phyloP scores from a whole-genome alignment of 345 rosid genomes.

The Geranium rotundifolium region DNA sequence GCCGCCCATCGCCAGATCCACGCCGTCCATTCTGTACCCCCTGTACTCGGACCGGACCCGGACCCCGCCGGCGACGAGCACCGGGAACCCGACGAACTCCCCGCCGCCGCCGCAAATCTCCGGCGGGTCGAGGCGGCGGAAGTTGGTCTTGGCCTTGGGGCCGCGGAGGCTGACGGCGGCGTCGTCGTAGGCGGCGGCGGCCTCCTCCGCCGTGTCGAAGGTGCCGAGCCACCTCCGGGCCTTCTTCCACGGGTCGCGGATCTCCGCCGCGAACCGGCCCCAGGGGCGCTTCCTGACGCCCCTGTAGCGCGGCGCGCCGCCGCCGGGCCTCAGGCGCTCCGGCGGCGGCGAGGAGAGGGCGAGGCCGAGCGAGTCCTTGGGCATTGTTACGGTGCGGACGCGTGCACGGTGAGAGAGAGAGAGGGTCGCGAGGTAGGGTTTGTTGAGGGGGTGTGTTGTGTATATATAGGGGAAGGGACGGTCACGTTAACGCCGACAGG shows the following conservation, averaged over 20 bases:
- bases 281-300: conserved; percentile 5
- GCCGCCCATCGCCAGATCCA: conserved; percentile 4
- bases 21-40: background rate
- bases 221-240: conserved; percentile 2
- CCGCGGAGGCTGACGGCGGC: too few relatives aligned
- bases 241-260: conserved; percentile 7
- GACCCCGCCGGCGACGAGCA: background rate
- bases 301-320: background rate
- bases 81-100: background rate
- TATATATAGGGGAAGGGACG: background rate
- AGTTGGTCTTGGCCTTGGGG: conserved; percentile 7
- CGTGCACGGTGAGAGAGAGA: background rate
- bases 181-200: background rate
- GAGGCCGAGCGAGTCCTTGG: background rate
- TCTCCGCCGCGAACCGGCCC: conserved; percentile 8
- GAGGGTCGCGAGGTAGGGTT: background rate
- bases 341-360: background rate
- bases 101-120: too few relatives aligned
- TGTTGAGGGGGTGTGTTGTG: too few relatives aligned
- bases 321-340: background rate
- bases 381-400: background rate
- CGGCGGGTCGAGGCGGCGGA: background rate
- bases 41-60: conserved; percentile 2
- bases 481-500: background rate
- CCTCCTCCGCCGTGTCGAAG: conserved; percentile 5